Evolutionary conservation across 208 protist species (phyloP).

Genomic region (Vickermania ingenoplastis): DNA sequence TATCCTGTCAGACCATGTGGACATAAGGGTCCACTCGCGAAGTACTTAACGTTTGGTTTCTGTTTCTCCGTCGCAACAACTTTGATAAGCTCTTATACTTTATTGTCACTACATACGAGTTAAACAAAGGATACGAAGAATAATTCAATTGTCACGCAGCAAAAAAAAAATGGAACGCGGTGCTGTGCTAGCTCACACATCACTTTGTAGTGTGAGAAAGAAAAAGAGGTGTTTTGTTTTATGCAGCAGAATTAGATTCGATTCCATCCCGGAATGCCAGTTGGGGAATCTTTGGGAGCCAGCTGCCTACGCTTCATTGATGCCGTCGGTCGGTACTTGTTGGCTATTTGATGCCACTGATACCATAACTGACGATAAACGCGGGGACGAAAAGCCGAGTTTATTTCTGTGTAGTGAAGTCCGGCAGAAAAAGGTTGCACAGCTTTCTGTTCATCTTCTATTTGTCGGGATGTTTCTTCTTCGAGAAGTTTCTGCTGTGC

Average conservation of each 20-base stretch:
- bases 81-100: too few relatives aligned
- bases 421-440: conserved; percentile 69
- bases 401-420: conserved; percentile 63
- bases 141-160: too few relatives aligned
- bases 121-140: too few relatives aligned
- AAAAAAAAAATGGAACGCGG: too few relatives aligned
- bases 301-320: conserved; percentile 74
- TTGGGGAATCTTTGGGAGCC: conserved; percentile 78
- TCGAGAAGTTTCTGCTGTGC: conserved; percentile 33
- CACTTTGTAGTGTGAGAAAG: too few relatives aligned
- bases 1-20: not conserved
- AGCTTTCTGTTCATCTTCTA: conserved; percentile 25
- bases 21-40: not conserved
- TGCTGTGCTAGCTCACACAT: too few relatives aligned
- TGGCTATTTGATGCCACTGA: conserved; percentile 85
- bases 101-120: too few relatives aligned
- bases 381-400: conserved; percentile 76
- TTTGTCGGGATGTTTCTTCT: conserved; percentile 37
- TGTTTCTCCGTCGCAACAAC: too few relatives aligned
- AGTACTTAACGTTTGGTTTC: not conserved
- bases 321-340: conserved; percentile 75
- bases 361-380: conserved; percentile 87
- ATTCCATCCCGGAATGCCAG: conserved; percentile 82
- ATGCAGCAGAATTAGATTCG: conserved; percentile 74
- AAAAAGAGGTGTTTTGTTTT: too few relatives aligned